These are phyloP conservation scores for Yamadazyma blattariae DNA, from an alignment of 1,139 yeast species.

Conservation along the genomic window DNA sequence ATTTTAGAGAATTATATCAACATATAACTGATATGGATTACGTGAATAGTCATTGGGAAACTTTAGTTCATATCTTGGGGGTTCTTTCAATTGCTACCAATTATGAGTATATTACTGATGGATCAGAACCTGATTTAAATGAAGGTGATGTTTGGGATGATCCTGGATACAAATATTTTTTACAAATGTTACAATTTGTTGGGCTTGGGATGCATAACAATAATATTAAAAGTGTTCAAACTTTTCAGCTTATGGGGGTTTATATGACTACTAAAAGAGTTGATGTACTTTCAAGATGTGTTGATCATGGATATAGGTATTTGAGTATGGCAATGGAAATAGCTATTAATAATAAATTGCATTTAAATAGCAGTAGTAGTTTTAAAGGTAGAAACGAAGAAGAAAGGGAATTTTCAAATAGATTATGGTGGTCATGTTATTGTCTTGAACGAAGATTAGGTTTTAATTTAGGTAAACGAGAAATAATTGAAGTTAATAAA, in stretches of 20 bases:
- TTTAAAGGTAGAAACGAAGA: slow-evolving; percentile 4
- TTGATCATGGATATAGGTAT: slow-evolving; percentile 17
- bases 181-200: slow-evolving; percentile 16
- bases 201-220: slow-evolving; percentile 17
- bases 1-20: slow-evolving; percentile 7
- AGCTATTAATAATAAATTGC: slow-evolving; percentile 15
- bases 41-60: slow-evolving; percentile 14
- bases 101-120: slow-evolving; percentile 38
- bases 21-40: slow-evolving; percentile 10
- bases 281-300: slow-evolving; percentile 12
- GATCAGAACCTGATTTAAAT: slow-evolving; percentile 27
- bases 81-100: slow-evolving; percentile 16
- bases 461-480: slow-evolving; percentile 15
- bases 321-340: slow-evolving; percentile 17
- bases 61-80: slow-evolving; percentile 12
- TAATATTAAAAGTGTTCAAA: slow-evolving; percentile 14
- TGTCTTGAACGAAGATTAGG: slow-evolving; percentile 17
- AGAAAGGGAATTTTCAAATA: slow-evolving; percentile 13
- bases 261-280: slow-evolving; percentile 18
- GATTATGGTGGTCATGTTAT: slow-evolving; percentile 20
- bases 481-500: slow-evolving; percentile 11
- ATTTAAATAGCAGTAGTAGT: slow-evolving; percentile 5
- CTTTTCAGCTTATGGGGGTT: slow-evolving; percentile 15
- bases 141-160: slow-evolving; percentile 16
- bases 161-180: slow-evolving; percentile 16